Evolutionary conservation across 1,139 yeast species (phyloP).

Genomic region (Yamadazyma kanchanaburiensis): DNA sequence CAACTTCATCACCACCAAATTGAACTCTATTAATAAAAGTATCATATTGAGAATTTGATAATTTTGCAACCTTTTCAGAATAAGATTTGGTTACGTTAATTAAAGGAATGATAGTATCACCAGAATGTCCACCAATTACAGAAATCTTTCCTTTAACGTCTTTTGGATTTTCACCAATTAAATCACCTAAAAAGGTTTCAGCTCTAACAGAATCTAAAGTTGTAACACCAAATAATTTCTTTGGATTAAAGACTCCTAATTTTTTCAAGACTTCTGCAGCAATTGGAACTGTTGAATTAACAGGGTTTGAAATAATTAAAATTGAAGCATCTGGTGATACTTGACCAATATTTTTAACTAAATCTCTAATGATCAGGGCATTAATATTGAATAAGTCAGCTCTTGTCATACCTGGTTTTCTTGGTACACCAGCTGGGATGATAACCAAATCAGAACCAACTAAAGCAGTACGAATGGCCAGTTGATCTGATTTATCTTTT

Average conservation of each 20-base stretch:
- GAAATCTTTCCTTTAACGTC: conserved; percentile 48
- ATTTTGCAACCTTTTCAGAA: conserved; percentile 25
- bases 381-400: conserved; percentile 74
- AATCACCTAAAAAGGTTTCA: conserved; percentile 57
- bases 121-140: conserved; percentile 76
- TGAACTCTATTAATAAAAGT: conserved; percentile 60
- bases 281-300: conserved; percentile 72
- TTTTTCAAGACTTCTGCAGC: conserved; percentile 68
- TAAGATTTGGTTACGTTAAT: conserved; percentile 26
- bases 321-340: conserved; percentile 61
- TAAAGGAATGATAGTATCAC: conserved; percentile 70
- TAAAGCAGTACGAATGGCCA: conserved; percentile 49
- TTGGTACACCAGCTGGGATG: conserved; percentile 81
- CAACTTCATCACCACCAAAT: conserved; percentile 79
- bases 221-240: conserved; percentile 68
- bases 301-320: conserved; percentile 71
- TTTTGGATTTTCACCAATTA: conserved; percentile 32
- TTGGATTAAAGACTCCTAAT: conserved; percentile 60
- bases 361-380: conserved; percentile 62
- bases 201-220: conserved; percentile 70
- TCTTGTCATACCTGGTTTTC: conserved; percentile 80
- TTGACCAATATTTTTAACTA: conserved; percentile 57
- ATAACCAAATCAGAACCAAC: conserved; percentile 56
- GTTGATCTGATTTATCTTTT: conserved; percentile 42
- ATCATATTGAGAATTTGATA: conserved; percentile 32